Evolutionary conservation across 164 flowering plant genomes (phyloP), one percentile per base, ranked within the genome.

Genomic region (Magnolia changhungtana): DNA sequence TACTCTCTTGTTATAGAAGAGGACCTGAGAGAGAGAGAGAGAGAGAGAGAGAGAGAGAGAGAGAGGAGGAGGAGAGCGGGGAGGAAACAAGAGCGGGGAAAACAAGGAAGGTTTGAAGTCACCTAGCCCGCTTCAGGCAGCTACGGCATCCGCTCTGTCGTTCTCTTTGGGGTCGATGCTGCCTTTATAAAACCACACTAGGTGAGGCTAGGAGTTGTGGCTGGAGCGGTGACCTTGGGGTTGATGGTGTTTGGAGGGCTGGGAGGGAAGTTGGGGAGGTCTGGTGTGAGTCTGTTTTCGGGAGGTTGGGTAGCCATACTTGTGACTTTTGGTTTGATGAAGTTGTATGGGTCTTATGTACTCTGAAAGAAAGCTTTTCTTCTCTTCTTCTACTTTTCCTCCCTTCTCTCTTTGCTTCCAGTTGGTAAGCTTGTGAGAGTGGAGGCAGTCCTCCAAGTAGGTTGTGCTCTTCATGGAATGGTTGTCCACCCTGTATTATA

Each of bases 301-400:
- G 82, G 84, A 6, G 84, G 80, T 9, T 82, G 80, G 84, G n/a
- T 80, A 19, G 84, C 84, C 73, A 37, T 37, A 3, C 73, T 63
- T 11, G 13, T 79, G 5, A 82, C 84, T 14, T 82, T 76, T 67
- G 84, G 84, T 14, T 51, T 82, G 19, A 82, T 81, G 74, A 80
- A 74, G 73, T 69, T 80, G 51, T 71, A 79, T 31, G 80, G 77
- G 20, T 76, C 72, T 8, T 69, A 51, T 11, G 81, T 7, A 14
- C 63, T 50, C 63, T 74, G 64, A 24, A 24, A 11, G 23, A 23
- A 29, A 65, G 1, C 13, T 63, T 14, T 63, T 10, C 37, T 20
- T 10, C 68, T 8, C 0, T 65, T 29, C 13, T 3, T 21, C 6
- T 24, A 4, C 13, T 65, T 3, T 2, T 9, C 29, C 16, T 4